Conservation (phyloP, 345 rosid genomes). For the Pugionium dolabratum region DNA sequence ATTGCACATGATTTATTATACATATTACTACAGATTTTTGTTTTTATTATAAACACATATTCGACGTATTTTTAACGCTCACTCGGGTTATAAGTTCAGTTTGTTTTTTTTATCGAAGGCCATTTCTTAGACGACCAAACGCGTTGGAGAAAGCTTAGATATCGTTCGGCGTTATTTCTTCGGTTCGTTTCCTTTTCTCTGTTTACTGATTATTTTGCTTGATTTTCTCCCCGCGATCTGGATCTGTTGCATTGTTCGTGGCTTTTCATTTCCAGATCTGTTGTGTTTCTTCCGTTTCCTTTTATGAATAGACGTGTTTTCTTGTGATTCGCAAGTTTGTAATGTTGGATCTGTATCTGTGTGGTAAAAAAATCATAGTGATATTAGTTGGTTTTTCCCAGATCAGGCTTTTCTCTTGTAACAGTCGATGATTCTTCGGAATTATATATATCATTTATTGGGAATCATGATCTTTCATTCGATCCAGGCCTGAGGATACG, state of each 20-base stretch:
- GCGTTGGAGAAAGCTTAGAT: conserved; percentile 24
- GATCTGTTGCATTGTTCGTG: conserved; percentile 4
- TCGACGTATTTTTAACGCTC: conserved; percentile 45
- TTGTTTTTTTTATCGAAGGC: conserved; percentile 13
- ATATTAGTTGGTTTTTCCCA: too few species aligned
- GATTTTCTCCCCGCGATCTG: not conserved
- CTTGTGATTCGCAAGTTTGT: not conserved
- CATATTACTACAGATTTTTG: too few species aligned
- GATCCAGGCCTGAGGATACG: too few species aligned
- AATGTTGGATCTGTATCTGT: conserved; percentile 27
- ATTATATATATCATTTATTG: too few species aligned
- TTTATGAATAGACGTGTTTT: not conserved
- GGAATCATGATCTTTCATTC: too few species aligned
- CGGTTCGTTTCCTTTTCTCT: conserved; percentile 23
- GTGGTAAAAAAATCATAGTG: too few species aligned
- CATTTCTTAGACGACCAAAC: conserved; percentile 22
- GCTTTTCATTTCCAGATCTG: conserved; percentile 23
- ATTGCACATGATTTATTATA: too few species aligned
- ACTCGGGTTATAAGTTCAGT: conserved; percentile 11
- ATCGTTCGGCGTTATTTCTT: conserved; percentile 27
- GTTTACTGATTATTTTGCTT: not conserved
- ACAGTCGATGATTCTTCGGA: too few species aligned
- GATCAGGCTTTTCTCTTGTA: too few species aligned
- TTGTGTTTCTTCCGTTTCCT: not conserved
- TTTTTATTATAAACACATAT: conserved; percentile 3